These are phyloP conservation scores for Hura crepitans DNA, from an alignment of 441 rosid genomes.

Conservation along the genomic window DNA sequence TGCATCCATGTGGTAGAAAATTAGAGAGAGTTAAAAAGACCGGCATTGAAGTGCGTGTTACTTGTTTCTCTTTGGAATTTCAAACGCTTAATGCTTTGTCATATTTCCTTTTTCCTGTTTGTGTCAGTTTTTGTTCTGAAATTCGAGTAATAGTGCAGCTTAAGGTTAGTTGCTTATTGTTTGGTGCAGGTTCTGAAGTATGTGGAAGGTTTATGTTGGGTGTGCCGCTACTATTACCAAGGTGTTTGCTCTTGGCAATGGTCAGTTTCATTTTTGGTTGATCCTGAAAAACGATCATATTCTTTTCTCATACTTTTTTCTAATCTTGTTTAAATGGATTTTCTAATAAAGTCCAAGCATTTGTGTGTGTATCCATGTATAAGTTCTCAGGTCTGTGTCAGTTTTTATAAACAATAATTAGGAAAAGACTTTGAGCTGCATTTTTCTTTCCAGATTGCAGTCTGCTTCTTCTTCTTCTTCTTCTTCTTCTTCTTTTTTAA, in stretches of 20 bases:
- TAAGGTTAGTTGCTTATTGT: not conserved
- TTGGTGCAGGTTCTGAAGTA: conserved; percentile 73
- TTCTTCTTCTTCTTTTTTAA: too few species aligned
- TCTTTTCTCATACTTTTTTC: not conserved
- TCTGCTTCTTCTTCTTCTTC: too few species aligned
- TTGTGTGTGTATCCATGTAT: not conserved
- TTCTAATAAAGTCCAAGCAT: not conserved
- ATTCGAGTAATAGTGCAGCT: conserved; percentile 1
- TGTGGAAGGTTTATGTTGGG: conserved; percentile 97
- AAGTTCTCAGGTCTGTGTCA: not conserved
- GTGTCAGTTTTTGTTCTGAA: not conserved
- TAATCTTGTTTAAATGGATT: not conserved
- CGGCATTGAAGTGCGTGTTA: not conserved
- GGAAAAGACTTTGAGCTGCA: too few species aligned
- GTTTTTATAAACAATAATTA: too few species aligned
- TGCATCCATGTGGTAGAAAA: not conserved
- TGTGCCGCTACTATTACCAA: conserved; percentile 91
- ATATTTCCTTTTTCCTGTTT: not conserved
- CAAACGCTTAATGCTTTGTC: conserved; percentile 4
- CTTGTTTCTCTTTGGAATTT: conserved; percentile 1
- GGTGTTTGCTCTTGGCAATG: conserved; percentile 97
- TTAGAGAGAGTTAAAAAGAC: not conserved
- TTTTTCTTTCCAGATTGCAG: not conserved
- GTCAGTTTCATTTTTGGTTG: conserved; percentile 44
- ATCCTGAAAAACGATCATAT: not conserved